Evolutionary conservation across 805 yeast species (phyloP).

Genomic region (Lipomyces oligophaga): DNA sequence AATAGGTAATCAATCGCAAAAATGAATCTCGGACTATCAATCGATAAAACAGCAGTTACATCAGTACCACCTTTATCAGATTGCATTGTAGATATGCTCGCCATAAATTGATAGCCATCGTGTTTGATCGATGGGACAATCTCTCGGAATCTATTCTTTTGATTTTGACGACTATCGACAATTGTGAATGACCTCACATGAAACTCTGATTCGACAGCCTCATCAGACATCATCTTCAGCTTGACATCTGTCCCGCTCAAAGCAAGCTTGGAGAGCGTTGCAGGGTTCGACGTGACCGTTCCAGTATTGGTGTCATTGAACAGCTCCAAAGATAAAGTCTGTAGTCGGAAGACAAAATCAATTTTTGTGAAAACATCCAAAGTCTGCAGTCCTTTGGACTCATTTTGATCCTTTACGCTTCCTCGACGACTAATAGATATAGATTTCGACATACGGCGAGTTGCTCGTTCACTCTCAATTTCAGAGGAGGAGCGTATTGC

Average conservation of each 20-base stretch:
- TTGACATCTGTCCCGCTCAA: conserved; percentile 55
- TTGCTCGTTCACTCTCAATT: conserved; percentile 1
- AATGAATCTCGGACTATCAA: conserved; percentile 77
- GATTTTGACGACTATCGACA: conserved; percentile 61
- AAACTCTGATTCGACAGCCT: conserved; percentile 56
- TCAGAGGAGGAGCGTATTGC: background rate
- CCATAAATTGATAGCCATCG: conserved; percentile 67
- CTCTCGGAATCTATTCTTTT: conserved; percentile 69
- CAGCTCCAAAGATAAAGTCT: conserved; percentile 28
- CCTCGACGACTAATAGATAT: background rate
- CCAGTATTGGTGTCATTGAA: conserved; percentile 32
- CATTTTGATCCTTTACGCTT: background rate
- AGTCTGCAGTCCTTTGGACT: background rate
- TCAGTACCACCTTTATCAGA: conserved; percentile 37
- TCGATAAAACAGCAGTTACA: conserved; percentile 53
- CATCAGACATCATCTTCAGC: conserved; percentile 51
- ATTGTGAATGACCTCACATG: conserved; percentile 71
- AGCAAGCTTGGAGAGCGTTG: conserved; percentile 52
- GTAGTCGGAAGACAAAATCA: conserved; percentile 28
- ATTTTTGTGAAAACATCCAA: conserved; percentile 25
- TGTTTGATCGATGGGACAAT: conserved; percentile 68
- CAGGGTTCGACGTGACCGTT: conserved; percentile 15
- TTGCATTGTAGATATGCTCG: conserved; percentile 45
- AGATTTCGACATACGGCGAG: conserved; percentile 16
- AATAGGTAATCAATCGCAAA: conserved; percentile 82